Conservation (phyloP, 2,329 filamentous ascomycete genomes). For the Stagonosporopsis cucurbitacearum region DNA sequence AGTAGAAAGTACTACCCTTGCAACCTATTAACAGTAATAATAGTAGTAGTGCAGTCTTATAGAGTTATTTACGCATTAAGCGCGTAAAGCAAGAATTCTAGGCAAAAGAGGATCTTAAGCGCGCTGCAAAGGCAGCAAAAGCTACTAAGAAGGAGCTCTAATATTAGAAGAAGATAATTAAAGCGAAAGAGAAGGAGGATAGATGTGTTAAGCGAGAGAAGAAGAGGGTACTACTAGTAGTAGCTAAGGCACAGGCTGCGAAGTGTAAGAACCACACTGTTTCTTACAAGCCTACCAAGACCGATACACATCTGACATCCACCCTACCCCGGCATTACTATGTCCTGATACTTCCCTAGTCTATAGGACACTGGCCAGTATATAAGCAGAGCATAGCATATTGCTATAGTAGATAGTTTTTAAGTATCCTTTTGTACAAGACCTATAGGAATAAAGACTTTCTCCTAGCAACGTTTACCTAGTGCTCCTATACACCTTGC, state of each 20-base stretch:
- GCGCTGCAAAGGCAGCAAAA: neutral
- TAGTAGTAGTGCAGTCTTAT: neutral
- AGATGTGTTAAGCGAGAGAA: neutral
- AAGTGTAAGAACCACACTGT: no score
- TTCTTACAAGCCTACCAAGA: no score
- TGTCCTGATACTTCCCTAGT: no score
- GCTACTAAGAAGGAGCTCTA: slow-evolving; percentile 3
- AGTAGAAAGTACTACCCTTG: neutral
- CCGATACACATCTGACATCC: no score
- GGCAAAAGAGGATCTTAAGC: neutral
- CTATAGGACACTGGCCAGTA: no score
- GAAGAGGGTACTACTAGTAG: neutral
- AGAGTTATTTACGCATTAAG: neutral
- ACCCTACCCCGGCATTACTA: no score
- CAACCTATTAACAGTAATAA: neutral
- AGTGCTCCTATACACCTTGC: no score
- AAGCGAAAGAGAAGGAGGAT: neutral
- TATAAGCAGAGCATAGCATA: no score
- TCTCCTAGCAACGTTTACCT: no score
- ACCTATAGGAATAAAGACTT: no score
- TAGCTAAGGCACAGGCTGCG: neutral
- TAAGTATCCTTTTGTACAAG: no score
- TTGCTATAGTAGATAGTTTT: no score
- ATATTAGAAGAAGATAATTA: neutral
- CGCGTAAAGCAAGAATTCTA: neutral